These are phyloP conservation scores for Iberis pinnata DNA, from an alignment of 345 rosid species.

Conservation along the genomic window DNA sequence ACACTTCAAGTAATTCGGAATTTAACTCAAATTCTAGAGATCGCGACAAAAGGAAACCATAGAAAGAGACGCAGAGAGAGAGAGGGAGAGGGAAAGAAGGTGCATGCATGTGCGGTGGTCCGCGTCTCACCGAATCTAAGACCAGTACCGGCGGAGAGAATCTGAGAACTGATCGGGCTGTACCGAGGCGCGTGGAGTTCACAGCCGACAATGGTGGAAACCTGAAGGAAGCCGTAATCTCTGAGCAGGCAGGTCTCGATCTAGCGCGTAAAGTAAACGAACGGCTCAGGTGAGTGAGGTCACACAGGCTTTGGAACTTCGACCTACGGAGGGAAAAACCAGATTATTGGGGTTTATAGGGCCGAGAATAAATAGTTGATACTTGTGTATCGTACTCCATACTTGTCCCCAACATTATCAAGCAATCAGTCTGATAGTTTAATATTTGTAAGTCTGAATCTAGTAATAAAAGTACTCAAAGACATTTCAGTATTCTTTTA, in stretches of 20 bases:
- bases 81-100: constrained; percentile 3
- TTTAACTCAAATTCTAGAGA: constrained; percentile 10
- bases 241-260: not conserved
- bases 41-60: constrained; percentile 2
- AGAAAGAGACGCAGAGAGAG: constrained; percentile 7
- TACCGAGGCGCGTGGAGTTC: constrained; percentile 12
- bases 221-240: not conserved
- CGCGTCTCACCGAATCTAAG: constrained; percentile 17
- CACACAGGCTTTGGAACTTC: too few species aligned
- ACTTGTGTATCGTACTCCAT: too few species aligned
- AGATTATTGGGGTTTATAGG: too few species aligned
- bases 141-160: constrained; percentile 14
- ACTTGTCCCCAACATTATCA: too few species aligned
- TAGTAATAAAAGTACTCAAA: too few species aligned
- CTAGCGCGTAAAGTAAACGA: constrained; percentile 15
- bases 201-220: constrained; percentile 3
- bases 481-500: too few species aligned
- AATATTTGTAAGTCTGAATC: too few species aligned
- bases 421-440: too few species aligned
- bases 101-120: constrained; percentile 25
- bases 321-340: too few species aligned
- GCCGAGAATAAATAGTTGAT: too few species aligned
- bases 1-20: not conserved
- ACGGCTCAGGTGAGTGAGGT: too few species aligned
- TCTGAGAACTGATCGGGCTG: constrained; percentile 3